phyloP scores from a whole-genome alignment of 2,329 filamentous ascomycete species.

The Epichloe elymi region DNA sequence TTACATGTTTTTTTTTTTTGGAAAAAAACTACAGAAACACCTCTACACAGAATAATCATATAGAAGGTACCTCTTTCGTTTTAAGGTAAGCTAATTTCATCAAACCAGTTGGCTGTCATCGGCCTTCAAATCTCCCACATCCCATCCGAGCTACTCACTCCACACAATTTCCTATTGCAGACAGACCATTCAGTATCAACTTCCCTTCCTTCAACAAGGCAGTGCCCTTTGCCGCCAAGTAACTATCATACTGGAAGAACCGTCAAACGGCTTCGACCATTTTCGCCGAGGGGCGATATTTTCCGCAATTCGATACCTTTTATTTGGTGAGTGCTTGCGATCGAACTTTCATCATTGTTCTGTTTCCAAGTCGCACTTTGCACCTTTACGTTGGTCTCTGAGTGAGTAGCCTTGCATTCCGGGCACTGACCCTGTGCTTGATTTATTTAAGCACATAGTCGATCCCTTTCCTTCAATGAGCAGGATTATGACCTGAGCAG shows the following conservation, averaged over 20 bases:
- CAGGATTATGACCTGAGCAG: neutral
- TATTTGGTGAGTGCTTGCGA: neutral
- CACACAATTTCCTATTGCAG: neutral
- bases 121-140: neutral
- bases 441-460: neutral
- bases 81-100: too few relatives aligned
- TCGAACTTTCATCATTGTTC: neutral
- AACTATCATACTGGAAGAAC: neutral
- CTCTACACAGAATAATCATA: too few relatives aligned
- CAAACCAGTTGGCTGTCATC: neutral
- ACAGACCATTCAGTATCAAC: neutral
- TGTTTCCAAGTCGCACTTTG: neutral
- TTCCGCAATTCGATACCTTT: neutral
- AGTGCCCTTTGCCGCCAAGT: neutral
- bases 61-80: too few relatives aligned
- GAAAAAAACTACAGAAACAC: too few relatives aligned
- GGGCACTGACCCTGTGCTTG: neutral
- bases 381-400: neutral
- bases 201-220: neutral
- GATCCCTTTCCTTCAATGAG: neutral
- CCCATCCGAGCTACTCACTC: neutral
- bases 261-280: neutral
- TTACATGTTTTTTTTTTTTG: too few relatives aligned
- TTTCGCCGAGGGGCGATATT: neutral
- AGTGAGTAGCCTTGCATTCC: neutral